Evolutionary conservation across 306 rosid genomes (phyloP).

Genomic region (Lablab purpureus): DNA sequence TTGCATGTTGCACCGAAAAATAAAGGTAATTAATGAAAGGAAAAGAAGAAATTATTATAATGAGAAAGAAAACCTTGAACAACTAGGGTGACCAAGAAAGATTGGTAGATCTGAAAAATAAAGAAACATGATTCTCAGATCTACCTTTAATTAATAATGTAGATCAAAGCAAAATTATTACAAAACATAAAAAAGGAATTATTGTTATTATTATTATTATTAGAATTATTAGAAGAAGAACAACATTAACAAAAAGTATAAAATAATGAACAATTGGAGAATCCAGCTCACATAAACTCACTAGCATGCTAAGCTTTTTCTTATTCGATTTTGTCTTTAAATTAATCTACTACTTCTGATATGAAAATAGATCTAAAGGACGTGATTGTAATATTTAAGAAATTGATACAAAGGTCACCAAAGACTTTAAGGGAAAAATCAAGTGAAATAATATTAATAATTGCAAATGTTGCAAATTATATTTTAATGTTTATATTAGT

Average conservation of each 20-base stretch:
- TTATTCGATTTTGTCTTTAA: not conserved
- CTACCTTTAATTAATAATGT: slow-evolving; percentile 20
- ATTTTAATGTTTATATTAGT: too few relatives aligned
- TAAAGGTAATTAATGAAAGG: not conserved
- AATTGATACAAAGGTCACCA: not conserved
- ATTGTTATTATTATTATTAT: too few relatives aligned
- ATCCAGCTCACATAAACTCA: not conserved
- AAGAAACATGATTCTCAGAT: not conserved
- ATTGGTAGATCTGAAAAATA: slow-evolving; percentile 20
- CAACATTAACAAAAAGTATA: not conserved
- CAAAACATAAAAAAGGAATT: not conserved
- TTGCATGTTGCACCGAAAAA: not conserved
- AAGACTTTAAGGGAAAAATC: not conserved
- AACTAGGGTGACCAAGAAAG: not conserved
- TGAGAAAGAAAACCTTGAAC: not conserved
- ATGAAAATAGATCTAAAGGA: not conserved
- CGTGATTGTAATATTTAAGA: not conserved
- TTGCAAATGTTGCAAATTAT: too few relatives aligned
- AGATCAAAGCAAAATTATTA: slow-evolving; percentile 23
- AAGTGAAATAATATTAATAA: not conserved
- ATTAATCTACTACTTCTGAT: not conserved
- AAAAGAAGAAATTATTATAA: not conserved
- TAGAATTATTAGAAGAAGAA: not conserved
- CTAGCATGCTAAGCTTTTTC: not conserved
- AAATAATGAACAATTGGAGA: not conserved